phyloP scores from a whole-genome alignment of 78 protist species.

The Tieghemostelium lacteum region DNA sequence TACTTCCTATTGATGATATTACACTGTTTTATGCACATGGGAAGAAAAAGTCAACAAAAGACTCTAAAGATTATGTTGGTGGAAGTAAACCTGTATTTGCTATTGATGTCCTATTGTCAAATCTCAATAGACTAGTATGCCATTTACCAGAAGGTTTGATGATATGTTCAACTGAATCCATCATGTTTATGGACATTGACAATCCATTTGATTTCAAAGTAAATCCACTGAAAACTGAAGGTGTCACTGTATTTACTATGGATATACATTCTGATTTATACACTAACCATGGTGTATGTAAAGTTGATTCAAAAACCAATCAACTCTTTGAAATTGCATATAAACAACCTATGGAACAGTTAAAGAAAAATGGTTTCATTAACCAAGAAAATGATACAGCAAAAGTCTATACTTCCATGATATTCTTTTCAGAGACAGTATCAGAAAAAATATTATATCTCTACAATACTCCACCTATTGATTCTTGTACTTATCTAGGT shows the following conservation, averaged over 20 bases:
- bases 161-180: constrained; percentile 37
- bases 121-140: constrained; percentile 8
- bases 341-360: constrained; percentile 1
- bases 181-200: constrained; percentile 20
- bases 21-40: neutral
- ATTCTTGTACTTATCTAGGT: constrained; percentile 53
- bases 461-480: constrained; percentile 46
- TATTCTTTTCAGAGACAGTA: constrained; percentile 28
- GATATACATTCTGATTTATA: neutral
- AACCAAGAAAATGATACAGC: neutral
- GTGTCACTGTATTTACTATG: constrained; percentile 43
- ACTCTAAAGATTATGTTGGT: neutral
- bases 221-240: constrained; percentile 1
- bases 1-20: neutral
- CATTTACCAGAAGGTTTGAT: constrained; percentile 16
- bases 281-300: constrained; percentile 56
- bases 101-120: constrained; percentile 44
- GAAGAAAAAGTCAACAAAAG: neutral
- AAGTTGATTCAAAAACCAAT: neutral
- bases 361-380: constrained; percentile 3
- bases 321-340: constrained; percentile 11
- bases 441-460: constrained; percentile 52
- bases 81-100: constrained; percentile 38
- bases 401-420: constrained; percentile 24
- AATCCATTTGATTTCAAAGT: neutral